Evolutionary conservation across 2,329 filamentous ascomycete genomes (phyloP).

Genomic region (Xylaria sp.): DNA sequence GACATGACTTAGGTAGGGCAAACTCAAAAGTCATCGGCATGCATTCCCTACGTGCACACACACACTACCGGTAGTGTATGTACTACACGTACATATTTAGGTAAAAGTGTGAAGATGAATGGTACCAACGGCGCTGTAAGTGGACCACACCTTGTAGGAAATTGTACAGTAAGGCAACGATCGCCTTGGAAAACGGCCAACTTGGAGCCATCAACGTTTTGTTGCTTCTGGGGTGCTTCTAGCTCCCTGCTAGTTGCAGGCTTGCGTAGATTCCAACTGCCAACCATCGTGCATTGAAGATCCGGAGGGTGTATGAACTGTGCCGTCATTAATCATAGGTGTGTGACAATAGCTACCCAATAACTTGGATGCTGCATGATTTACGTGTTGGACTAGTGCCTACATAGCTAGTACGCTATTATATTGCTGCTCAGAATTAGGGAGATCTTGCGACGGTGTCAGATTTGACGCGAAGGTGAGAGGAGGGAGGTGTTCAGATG

Average conservation of each 20-base stretch:
- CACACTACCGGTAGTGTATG: background rate
- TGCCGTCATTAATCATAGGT: slow-evolving; percentile 2
- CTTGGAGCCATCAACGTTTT: slow-evolving; percentile 18
- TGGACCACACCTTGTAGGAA: background rate
- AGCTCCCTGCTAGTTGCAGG: slow-evolving; percentile 30
- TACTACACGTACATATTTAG: background rate
- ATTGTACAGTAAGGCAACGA: slow-evolving; percentile 16
- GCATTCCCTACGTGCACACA: background rate
- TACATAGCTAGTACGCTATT: too few species aligned
- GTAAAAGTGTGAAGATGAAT: background rate
- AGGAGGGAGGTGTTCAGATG: background rate
- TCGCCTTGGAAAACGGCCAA: slow-evolving; percentile 14
- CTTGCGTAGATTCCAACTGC: slow-evolving; percentile 22
- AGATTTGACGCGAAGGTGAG: slow-evolving; percentile 2
- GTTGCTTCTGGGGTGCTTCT: slow-evolving; percentile 34
- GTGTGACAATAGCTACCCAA: background rate
- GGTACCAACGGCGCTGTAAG: slow-evolving; percentile 19
- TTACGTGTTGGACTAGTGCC: background rate
- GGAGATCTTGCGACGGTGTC: slow-evolving; percentile 15
- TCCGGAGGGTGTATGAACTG: slow-evolving; percentile 3
- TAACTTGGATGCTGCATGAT: background rate
- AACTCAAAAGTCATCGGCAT: background rate
- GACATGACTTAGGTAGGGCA: slow-evolving; percentile 1
- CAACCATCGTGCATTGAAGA: slow-evolving; percentile 30
- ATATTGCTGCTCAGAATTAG: background rate